A percentile compares a stretch with the other conserved stretches of the same genome.
phyloP scores from a whole-genome alignment of 2,329 filamentous ascomycete species.

The Talaromyces sp. region DNA sequence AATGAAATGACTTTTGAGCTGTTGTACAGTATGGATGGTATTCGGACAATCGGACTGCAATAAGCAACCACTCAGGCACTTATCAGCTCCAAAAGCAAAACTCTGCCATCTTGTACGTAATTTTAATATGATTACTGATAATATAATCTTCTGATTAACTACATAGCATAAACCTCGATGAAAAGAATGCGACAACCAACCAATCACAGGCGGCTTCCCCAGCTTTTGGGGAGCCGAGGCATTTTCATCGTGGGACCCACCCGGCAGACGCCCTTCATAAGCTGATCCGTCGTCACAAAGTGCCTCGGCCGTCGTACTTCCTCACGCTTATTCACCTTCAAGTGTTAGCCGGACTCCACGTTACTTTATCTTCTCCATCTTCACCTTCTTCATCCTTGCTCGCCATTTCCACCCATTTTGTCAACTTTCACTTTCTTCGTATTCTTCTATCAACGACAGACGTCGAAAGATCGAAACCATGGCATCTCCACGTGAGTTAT shows the following conservation, averaged over 20 bases:
- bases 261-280: not conserved
- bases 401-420: not conserved
- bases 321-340: not conserved
- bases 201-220: constrained; percentile 1
- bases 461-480: constrained; percentile 44
- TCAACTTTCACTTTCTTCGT: not conserved
- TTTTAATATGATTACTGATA: not conserved
- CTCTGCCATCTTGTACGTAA: not conserved
- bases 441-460: not conserved
- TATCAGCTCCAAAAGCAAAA: not conserved
- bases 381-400: not conserved
- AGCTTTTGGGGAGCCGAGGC: constrained; percentile 1
- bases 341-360: not conserved
- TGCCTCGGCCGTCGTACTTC: constrained; percentile 10
- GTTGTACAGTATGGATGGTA: not conserved
- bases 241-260: not conserved
- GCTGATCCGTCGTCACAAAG: not conserved
- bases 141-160: too few species aligned
- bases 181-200: not conserved
- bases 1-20: not conserved
- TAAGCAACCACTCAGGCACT: not conserved
- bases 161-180: not conserved
- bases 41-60: not conserved
- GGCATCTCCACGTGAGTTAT: constrained; percentile 73
- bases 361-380: not conserved